Base-by-base conservation (phyloP, 768 basidiomycete species). In the Mycena galopus region DNA sequence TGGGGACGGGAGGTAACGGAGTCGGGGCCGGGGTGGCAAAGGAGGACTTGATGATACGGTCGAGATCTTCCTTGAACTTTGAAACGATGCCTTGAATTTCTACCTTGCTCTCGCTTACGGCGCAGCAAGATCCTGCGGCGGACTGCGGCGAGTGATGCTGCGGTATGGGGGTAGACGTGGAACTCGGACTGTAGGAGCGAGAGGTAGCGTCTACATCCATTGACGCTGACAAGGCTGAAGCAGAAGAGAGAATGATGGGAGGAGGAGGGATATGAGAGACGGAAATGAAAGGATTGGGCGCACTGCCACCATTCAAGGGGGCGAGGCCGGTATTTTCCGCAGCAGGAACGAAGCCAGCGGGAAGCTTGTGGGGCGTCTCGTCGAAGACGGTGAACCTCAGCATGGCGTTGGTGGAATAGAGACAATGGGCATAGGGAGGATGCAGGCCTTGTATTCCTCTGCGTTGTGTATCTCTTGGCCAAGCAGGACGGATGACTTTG, bases 351-450 rank as follows among this genome's bases (percentile, higher is more conserved):
- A 60, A 69, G 62, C 69, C 67, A 23, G 72, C 71, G 47, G 84
- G 81, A 0, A 78, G 72, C 74, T 85, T 84, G 80, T 84, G 83
- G 10, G 82, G 80, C 12, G 81, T 83, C 75, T 86, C 88, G 69
- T 93, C 91, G 66, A 84, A 83, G 21, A 95, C 84, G 23, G 86
- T 83, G 81, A 95, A 92, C 77, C 88, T 88, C 33, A 95, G 82
- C 59, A 92, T 80, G 55, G 90, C 88, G 74, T 87, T 89, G 25
- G 85, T 89, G 25, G 85, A 82, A 88, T 88, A 92, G n/a, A 79
- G 75, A 72, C 87, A 86, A 56, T 85, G 83, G 37, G 81, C 84
- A 79, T 89, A 88, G 63, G 87, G 32, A 83, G 80, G 32, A 90
- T 85, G 75, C 84, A 85, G 33, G 77, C 82, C 60, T 84, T 78